Conservation (phyloP, 116 monocot species). For the Papilionanthe hybrid region DNA sequence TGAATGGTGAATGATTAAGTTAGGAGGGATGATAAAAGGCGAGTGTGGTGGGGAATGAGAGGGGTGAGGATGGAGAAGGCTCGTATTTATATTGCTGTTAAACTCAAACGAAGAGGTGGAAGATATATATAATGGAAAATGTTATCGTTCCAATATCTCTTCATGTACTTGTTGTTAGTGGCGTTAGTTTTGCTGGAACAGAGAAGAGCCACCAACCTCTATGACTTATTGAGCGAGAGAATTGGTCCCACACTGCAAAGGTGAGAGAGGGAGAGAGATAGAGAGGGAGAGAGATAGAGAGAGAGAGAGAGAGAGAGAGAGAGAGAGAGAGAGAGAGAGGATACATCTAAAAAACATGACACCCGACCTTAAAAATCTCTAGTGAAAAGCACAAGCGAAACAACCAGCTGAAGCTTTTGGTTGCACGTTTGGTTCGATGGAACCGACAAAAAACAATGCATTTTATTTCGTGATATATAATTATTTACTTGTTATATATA, state of each 20-base stretch:
- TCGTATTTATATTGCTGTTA: conserved; percentile 30
- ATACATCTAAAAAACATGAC: conserved; percentile 35
- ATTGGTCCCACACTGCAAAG: background rate
- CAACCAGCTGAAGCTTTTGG: conserved; percentile 5
- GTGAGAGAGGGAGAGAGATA: no score
- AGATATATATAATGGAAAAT: conserved; percentile 1
- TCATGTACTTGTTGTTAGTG: conserved; percentile 27
- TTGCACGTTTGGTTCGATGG: background rate
- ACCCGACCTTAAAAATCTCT: conserved; percentile 62
- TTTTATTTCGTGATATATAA: no score
- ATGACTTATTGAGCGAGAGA: conserved; percentile 20
- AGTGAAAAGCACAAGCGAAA: conserved; percentile 41
- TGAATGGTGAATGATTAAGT: conserved; percentile 2
- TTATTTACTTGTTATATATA: no score
- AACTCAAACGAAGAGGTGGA: background rate
- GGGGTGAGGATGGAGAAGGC: background rate
- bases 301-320: conserved; percentile 23
- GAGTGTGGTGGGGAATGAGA: background rate
- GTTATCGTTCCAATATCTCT: conserved; percentile 9
- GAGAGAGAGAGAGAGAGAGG: background rate
- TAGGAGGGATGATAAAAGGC: background rate
- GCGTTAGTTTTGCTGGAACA: conserved; percentile 44
- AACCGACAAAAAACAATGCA: background rate
- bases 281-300: conserved; percentile 21
- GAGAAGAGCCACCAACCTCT: conserved; percentile 46